phyloP scores from a whole-genome alignment of 345 rosid species.

The Populus pruinosa region DNA sequence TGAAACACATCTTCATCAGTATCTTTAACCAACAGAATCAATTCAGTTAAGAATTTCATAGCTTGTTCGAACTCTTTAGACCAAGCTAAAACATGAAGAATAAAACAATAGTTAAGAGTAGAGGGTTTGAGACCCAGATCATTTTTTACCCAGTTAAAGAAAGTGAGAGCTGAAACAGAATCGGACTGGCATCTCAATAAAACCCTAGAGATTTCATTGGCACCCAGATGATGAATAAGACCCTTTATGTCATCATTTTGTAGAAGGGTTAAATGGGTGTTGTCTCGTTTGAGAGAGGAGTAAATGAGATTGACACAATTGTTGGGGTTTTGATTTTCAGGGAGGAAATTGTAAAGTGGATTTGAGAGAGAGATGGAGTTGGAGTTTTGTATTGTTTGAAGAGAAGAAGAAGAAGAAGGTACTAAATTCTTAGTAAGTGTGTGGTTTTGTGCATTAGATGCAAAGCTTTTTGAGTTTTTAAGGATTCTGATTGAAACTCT shows the following conservation, averaged over 20 bases:
- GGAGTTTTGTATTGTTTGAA: constrained; percentile 11
- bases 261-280: constrained; percentile 3
- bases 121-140: constrained; percentile 19
- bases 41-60: constrained; percentile 18
- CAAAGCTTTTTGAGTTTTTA: background rate
- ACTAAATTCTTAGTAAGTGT: background rate
- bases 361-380: constrained; percentile 8
- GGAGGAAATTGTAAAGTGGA: constrained; percentile 25
- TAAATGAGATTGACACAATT: constrained; percentile 17
- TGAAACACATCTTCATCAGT: constrained; percentile 11
- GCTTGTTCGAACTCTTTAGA: constrained; percentile 22
- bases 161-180: constrained; percentile 20
- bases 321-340: constrained; percentile 23
- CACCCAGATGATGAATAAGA: constrained; percentile 21
- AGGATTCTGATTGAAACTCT: background rate
- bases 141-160: constrained; percentile 26
- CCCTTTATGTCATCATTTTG: constrained; percentile 1
- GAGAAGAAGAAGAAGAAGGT: background rate
- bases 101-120: constrained; percentile 14
- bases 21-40: constrained; percentile 15
- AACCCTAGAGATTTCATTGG: constrained; percentile 22
- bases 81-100: constrained; percentile 19
- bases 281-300: constrained; percentile 18
- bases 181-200: constrained; percentile 29
- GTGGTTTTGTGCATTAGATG: background rate